Conservation (phyloP, 1,284 basidiomycete species). For the Schizopora paradoxa region DNA sequence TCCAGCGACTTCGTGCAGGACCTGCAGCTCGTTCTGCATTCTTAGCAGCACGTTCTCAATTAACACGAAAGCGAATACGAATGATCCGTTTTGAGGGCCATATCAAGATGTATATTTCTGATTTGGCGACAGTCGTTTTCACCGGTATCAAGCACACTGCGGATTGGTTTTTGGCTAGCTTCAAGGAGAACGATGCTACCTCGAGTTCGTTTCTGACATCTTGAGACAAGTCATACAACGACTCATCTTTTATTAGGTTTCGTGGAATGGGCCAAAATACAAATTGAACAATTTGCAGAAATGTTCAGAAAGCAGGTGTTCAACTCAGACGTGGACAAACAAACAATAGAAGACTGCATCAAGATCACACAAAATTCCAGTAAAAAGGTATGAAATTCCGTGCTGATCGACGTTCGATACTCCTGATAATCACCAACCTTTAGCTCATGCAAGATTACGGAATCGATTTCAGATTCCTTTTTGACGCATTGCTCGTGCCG, state of each 20-base stretch:
- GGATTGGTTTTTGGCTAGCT: slow-evolving; percentile 96
- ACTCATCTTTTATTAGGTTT: slow-evolving; percentile 53
- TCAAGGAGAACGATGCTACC: slow-evolving; percentile 91
- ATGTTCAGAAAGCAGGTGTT: slow-evolving; percentile 92
- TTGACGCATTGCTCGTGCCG: slow-evolving; percentile 64
- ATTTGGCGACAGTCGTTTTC: slow-evolving; percentile 80
- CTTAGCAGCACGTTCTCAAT: slow-evolving; percentile 70
- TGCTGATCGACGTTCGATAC: not conserved
- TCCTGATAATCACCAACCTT: not conserved
- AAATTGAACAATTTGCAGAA: slow-evolving; percentile 80
- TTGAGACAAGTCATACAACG: slow-evolving; percentile 6
- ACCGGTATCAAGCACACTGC: slow-evolving; percentile 92
- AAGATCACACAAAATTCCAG: slow-evolving; percentile 74
- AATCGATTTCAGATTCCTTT: slow-evolving; percentile 84
- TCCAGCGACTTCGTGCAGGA: slow-evolving; percentile 73
- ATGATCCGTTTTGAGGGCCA: slow-evolving; percentile 92
- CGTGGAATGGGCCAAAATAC: slow-evolving; percentile 89
- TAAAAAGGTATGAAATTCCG: slow-evolving; percentile 54
- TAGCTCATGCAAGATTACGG: slow-evolving; percentile 88
- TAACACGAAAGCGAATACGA: slow-evolving; percentile 73
- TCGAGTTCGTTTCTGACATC: slow-evolving; percentile 41
- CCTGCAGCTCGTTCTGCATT: slow-evolving; percentile 82
- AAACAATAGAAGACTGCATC: slow-evolving; percentile 70
- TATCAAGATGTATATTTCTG: slow-evolving; percentile 73
- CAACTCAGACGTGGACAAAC: slow-evolving; percentile 65